phyloP scores from a whole-genome alignment of 83 land plant species.

The Larix sibirica region DNA sequence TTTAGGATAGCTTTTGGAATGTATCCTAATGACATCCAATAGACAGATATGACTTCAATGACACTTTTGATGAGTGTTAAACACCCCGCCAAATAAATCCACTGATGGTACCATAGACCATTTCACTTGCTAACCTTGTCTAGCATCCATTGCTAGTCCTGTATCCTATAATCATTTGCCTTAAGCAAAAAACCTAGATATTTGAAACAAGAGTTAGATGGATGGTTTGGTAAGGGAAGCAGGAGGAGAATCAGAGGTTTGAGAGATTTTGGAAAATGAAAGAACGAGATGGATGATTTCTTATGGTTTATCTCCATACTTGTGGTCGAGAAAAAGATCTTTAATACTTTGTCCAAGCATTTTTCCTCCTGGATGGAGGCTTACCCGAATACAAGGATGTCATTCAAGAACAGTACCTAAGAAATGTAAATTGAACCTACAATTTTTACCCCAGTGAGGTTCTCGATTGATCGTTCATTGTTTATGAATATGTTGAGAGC shows the following conservation, averaged over 20 bases:
- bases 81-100: too few relatives aligned
- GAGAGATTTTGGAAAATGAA: background rate
- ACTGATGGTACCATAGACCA: too few relatives aligned
- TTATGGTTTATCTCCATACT: background rate
- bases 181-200: too few relatives aligned
- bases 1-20: too few relatives aligned
- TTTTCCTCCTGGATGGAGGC: background rate
- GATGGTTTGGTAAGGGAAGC: background rate
- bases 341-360: background rate
- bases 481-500: background rate
- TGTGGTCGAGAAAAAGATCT: background rate
- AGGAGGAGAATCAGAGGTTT: background rate
- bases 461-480: background rate
- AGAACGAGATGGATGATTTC: background rate
- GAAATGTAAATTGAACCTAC: background rate
- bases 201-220: too few relatives aligned
- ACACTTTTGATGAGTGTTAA: too few relatives aligned
- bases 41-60: too few relatives aligned
- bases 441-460: too few relatives aligned
- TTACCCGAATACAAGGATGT: background rate
- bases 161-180: too few relatives aligned
- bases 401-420: background rate
- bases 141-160: too few relatives aligned
- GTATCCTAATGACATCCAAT: too few relatives aligned
- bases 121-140: too few relatives aligned